Percentiles rank a stretch among this genome's conserved stretches.
These are phyloP conservation scores for Garcia nutans DNA, from an alignment of 345 rosid genomes.

Conservation along the genomic window DNA sequence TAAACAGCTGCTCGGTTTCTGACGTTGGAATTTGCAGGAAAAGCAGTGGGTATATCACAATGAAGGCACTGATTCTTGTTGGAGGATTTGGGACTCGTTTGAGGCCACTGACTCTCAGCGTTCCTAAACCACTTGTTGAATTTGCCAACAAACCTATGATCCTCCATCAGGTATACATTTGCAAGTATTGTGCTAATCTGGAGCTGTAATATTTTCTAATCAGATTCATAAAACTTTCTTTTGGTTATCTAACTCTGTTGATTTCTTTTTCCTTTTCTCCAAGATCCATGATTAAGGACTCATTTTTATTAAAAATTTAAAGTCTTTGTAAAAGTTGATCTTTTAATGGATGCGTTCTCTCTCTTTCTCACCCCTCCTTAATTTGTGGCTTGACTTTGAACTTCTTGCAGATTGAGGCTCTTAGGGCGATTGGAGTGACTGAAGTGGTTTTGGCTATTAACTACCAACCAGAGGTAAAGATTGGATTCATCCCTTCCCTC, in stretches of 20 bases:
- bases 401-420: conserved; percentile 81
- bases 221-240: too few species aligned
- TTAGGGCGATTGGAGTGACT: conserved; percentile 86
- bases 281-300: neutral
- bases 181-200: neutral
- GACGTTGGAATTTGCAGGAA: conserved; percentile 35
- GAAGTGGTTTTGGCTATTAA: conserved; percentile 98
- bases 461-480: conserved; percentile 88
- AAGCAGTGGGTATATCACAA: conserved; percentile 35
- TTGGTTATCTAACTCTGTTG: neutral
- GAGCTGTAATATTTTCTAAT: neutral
- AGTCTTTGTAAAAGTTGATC: neutral
- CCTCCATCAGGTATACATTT: conserved; percentile 79
- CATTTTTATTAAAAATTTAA: neutral
- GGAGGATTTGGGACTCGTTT: conserved; percentile 97
- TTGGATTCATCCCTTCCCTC: neutral
- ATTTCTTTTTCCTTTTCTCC: neutral
- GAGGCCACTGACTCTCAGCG: conserved; percentile 97
- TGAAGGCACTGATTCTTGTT: conserved; percentile 99
- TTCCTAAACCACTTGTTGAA: conserved; percentile 97
- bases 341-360: neutral
- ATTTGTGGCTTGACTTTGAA: conserved; percentile 3
- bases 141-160: conserved; percentile 99
- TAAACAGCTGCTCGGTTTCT: conserved; percentile 15
- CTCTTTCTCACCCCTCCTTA: neutral